Evolutionary conservation across 257 asterid genomes (phyloP).

Genomic region (Nicotiana tabacum): DNA sequence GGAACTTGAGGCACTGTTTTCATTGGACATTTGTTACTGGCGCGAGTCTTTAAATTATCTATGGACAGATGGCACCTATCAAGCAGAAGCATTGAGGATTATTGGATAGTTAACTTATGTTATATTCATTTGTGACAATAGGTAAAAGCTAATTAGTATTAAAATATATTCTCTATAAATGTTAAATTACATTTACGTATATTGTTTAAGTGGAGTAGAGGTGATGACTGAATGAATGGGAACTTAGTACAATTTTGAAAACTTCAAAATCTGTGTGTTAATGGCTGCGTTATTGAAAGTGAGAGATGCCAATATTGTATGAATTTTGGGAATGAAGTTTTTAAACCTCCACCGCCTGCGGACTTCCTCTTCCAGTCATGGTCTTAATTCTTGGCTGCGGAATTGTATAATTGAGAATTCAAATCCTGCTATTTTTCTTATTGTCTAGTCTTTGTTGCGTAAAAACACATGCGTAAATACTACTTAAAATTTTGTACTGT

Average conservation of each 20-base stretch:
- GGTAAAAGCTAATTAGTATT: background rate
- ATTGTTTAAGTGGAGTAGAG: background rate
- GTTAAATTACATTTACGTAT: background rate
- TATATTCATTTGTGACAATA: background rate
- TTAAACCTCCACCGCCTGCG: background rate
- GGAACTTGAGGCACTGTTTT: too few relatives aligned
- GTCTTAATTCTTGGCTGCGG: constrained; percentile 6
- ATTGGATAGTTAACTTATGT: too few relatives aligned
- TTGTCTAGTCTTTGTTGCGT: too few relatives aligned
- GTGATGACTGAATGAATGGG: background rate
- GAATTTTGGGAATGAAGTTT: background rate
- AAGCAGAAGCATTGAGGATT: too few relatives aligned
- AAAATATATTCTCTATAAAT: background rate
- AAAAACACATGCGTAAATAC: background rate
- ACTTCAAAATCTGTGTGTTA: background rate
- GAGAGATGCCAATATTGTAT: background rate
- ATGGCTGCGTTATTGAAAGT: background rate
- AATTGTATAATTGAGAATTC: background rate
- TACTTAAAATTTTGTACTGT: background rate
- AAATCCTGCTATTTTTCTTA: too few relatives aligned
- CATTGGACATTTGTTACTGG: too few relatives aligned
- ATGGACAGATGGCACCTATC: too few relatives aligned
- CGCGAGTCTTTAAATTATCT: too few relatives aligned
- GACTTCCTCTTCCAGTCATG: background rate
- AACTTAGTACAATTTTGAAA: background rate